phyloP scores from a whole-genome alignment of 805 yeast species.

The Cyberlindnera suaveolens region DNA sequence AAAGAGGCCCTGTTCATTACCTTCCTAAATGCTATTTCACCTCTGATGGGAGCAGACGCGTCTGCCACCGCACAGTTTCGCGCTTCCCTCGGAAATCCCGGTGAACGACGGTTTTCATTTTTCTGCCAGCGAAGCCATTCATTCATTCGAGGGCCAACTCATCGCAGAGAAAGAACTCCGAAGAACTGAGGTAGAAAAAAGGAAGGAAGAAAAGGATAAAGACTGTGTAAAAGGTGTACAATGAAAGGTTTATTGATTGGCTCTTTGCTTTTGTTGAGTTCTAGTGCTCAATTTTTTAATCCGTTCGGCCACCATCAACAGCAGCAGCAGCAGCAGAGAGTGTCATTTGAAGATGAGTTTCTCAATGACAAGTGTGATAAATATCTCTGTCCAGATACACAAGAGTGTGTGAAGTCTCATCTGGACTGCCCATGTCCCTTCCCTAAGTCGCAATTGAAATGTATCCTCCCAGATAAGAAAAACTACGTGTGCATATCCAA shows the following conservation, averaged over 20 bases:
- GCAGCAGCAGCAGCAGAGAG: slow-evolving; percentile 27
- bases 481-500: slow-evolving; percentile 78
- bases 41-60: too few relatives aligned
- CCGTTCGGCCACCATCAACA: slow-evolving; percentile 36
- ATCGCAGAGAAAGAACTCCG: too few relatives aligned
- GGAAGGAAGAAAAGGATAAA: too few relatives aligned
- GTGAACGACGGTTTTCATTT: too few relatives aligned
- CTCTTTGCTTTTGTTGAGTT: slow-evolving; percentile 7
- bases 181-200: too few relatives aligned
- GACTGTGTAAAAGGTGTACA: neutral
- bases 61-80: too few relatives aligned
- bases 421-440: slow-evolving; percentile 86
- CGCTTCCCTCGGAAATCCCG: too few relatives aligned
- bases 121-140: too few relatives aligned
- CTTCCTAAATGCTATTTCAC: too few relatives aligned
- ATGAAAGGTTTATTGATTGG: neutral
- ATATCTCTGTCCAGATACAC: slow-evolving; percentile 80
- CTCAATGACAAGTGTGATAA: slow-evolving; percentile 45
- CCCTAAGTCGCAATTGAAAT: slow-evolving; percentile 78
- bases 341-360: slow-evolving; percentile 29
- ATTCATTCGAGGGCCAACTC: too few relatives aligned
- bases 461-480: slow-evolving; percentile 61
- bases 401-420: slow-evolving; percentile 64
- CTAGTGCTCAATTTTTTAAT: slow-evolving; percentile 36
- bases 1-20: neutral